These are phyloP conservation scores for Pseudogymnoascus sp. DNA, from an alignment of 2,329 filamentous ascomycete genomes.

Conservation along the genomic window DNA sequence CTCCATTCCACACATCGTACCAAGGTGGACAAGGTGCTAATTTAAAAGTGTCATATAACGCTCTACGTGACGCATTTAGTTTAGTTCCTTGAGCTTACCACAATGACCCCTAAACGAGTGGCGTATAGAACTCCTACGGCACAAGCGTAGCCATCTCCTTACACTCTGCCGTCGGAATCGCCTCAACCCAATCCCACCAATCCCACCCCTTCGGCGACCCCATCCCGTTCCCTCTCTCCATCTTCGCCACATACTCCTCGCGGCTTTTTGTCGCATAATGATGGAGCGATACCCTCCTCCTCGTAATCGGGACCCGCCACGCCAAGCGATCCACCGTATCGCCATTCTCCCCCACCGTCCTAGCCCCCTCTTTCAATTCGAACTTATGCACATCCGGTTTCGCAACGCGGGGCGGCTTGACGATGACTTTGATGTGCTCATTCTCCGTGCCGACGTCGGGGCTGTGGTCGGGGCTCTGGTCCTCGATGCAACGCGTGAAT, in stretches of 20 bases:
- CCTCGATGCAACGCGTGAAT: slow-evolving; percentile 27
- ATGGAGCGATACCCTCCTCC: slow-evolving; percentile 26
- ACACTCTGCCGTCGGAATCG: slow-evolving; percentile 20
- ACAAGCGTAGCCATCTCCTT: slow-evolving; percentile 22
- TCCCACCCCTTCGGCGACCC: slow-evolving; percentile 18
- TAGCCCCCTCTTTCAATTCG: slow-evolving; percentile 13
- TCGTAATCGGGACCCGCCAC: slow-evolving; percentile 25
- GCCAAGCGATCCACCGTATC: slow-evolving; percentile 19
- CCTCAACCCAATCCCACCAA: slow-evolving; percentile 22
- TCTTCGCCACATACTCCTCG: slow-evolving; percentile 28
- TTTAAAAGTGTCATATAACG: too few species aligned
- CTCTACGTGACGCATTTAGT: too few species aligned
- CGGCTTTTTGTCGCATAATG: slow-evolving; percentile 30
- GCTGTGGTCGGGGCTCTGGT: slow-evolving; percentile 13
- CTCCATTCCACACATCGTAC: too few species aligned
- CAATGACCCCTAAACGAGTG: too few species aligned
- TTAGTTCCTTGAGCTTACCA: too few species aligned
- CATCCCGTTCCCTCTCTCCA: slow-evolving; percentile 24
- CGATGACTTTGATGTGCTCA: slow-evolving; percentile 28
- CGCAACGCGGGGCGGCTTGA: slow-evolving; percentile 22
- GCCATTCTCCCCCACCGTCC: slow-evolving; percentile 25
- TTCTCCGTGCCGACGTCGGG: slow-evolving; percentile 22
- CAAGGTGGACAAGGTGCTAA: too few species aligned
- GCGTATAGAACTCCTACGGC: slow-evolving; percentile 11
- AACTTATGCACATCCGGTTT: slow-evolving; percentile 22